Base-by-base conservation (phyloP, 192 early-diverging fungal species). In the Phlyctochytrium arcticum region DNA sequence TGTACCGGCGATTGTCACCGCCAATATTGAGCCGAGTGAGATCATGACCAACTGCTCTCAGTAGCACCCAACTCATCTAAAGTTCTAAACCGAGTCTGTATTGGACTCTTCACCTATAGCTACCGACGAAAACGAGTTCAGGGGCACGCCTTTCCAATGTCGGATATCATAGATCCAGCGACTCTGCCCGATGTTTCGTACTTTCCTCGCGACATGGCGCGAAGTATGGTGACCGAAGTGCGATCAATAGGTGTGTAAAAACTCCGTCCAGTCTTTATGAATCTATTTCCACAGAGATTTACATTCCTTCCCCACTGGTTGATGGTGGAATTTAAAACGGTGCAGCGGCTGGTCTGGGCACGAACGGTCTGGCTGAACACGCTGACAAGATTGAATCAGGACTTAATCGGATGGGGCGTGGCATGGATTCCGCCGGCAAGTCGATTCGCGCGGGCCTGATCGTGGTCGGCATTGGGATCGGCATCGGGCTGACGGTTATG, bases 371-470 rank as follows among this genome's bases (percentile, higher is more conserved):
- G 4, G 64, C 64, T 7, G 35, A 37, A 34, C 64, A 66, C 42
- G 64, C 64, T 10, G 64, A 57, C 42, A 57, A 57, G 29, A 66
- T 66, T 15, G 64, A 66, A 57, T 15, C 39, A 5, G 64, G 64
- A 1, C 32, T 66, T 5, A 46, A 34, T 9, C 36, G 54, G 23
- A 57, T 66, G 55, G 64, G 54, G 6, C 31, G 23, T 33, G 64
- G 64, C 2, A 48, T 66, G 39, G 54, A 48, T 4, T 12, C n/a
- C 9, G 53, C 54, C 5, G 64, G 64, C 4, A 0, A 24, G 15
- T 32, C 27, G 39, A 57, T 57, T 23, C 48, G 51, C 2, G 39
- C 33, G 12, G 62, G 62, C 19, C 62, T 64, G 30, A 31, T 54
- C 4, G 50, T 54, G 10, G 62, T 51, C 6, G 62, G 62, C 12